phyloP scores from a whole-genome alignment of 352 stramenopile genomes.

The Pythium grandisporangium region DNA sequence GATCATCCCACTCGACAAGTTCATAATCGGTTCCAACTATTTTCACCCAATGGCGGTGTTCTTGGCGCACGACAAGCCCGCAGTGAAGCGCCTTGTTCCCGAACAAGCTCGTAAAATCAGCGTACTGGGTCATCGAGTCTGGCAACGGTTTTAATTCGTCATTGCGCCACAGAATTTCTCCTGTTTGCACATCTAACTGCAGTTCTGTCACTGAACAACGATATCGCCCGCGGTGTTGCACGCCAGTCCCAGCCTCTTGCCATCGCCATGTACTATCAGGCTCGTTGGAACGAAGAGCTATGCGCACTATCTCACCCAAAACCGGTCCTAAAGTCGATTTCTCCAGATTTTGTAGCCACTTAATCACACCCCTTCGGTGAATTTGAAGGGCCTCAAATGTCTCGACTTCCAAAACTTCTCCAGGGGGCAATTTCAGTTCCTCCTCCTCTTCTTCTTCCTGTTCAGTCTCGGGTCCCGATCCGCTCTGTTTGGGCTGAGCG shows the following conservation, averaged over 20 bases:
- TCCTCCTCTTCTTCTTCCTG: slow-evolving; percentile 38
- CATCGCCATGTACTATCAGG: slow-evolving; percentile 49
- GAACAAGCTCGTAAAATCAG: slow-evolving; percentile 80
- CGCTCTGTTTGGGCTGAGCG: too few relatives aligned
- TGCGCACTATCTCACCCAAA: slow-evolving; percentile 56
- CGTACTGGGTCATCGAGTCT: slow-evolving; percentile 86
- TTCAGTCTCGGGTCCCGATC: too few relatives aligned
- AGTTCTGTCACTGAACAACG: slow-evolving; percentile 66
- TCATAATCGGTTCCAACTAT: slow-evolving; percentile 84
- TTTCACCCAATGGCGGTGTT: slow-evolving; percentile 85
- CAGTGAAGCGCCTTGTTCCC: slow-evolving; percentile 83
- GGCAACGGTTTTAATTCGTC: slow-evolving; percentile 87
- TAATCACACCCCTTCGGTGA: slow-evolving; percentile 68
- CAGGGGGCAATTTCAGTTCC: slow-evolving; percentile 62
- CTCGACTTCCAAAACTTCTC: slow-evolving; percentile 79
- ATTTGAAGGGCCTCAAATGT: slow-evolving; percentile 80
- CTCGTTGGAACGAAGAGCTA: slow-evolving; percentile 58
- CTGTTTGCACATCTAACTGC: slow-evolving; percentile 80
- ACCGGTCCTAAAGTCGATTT: slow-evolving; percentile 6
- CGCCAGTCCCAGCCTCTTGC: slow-evolving; percentile 39
- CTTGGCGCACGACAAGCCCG: slow-evolving; percentile 74
- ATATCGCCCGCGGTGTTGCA: slow-evolving; percentile 57
- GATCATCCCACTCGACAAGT: slow-evolving; percentile 85
- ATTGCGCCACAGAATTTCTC: slow-evolving; percentile 87
- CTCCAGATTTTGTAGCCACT: slow-evolving; percentile 36